Percentiles rank a stretch among this genome's conserved stretches.
phyloP scores from a whole-genome alignment of 805 yeast species.

The Saturnispora sekii region DNA sequence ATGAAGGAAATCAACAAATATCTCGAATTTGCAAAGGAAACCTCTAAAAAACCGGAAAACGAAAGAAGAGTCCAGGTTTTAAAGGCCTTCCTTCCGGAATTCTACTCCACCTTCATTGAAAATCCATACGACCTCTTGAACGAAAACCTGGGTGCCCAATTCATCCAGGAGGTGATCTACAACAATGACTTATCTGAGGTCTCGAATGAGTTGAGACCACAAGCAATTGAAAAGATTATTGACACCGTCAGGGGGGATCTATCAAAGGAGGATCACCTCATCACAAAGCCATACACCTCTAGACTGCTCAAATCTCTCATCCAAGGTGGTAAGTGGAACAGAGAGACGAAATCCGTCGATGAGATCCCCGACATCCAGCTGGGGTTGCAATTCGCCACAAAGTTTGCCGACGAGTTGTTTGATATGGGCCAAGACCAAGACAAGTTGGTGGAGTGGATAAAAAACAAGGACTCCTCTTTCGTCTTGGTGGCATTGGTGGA shows the following conservation, averaged over 20 bases:
- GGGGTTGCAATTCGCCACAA: slow-evolving; percentile 53
- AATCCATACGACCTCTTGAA: slow-evolving; percentile 43
- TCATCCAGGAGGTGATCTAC: slow-evolving; percentile 63
- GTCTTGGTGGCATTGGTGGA: slow-evolving; percentile 76
- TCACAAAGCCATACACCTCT: slow-evolving; percentile 62
- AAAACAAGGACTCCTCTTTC: slow-evolving; percentile 59
- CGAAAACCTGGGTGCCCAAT: slow-evolving; percentile 79
- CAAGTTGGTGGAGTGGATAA: slow-evolving; percentile 53
- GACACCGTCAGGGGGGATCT: slow-evolving; percentile 60
- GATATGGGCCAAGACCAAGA: slow-evolving; percentile 44
- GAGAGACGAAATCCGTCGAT: slow-evolving; percentile 43
- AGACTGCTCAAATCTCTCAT: slow-evolving; percentile 68
- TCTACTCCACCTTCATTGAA: slow-evolving; percentile 46
- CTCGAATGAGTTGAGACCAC: slow-evolving; percentile 24
- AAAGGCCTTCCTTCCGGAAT: slow-evolving; percentile 52
- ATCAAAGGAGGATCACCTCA: slow-evolving; percentile 53
- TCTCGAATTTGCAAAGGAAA: slow-evolving; percentile 49
- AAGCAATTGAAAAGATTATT: slow-evolving; percentile 47
- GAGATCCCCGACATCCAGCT: slow-evolving; percentile 35
- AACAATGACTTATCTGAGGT: slow-evolving; percentile 32
- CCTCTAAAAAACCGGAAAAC: slow-evolving; percentile 79
- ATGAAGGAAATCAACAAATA: slow-evolving; percentile 52
- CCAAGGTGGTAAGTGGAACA: slow-evolving; percentile 80
- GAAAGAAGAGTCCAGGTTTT: slow-evolving; percentile 66
- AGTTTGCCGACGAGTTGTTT: slow-evolving; percentile 34